Evolutionary conservation across 495 filamentous ascomycete species (phyloP).

Genomic region (Hyphodiscus hymeniophilus): DNA sequence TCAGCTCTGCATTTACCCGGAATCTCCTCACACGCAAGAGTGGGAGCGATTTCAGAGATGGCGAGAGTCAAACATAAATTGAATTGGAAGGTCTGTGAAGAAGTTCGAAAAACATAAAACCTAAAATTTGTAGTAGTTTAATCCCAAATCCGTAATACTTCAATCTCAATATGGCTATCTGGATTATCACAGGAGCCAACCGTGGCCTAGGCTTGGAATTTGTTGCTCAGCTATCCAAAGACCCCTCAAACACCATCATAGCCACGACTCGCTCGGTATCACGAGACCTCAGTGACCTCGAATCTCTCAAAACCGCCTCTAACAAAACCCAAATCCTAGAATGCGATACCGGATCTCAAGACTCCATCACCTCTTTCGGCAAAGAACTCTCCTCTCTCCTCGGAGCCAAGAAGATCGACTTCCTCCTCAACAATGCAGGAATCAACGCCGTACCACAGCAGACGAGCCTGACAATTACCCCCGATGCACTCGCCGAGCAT

Average conservation of each 20-base stretch:
- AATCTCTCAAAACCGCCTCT: conserved; percentile 20
- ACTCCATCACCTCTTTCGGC: conserved; percentile 28
- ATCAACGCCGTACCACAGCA: conserved; percentile 29
- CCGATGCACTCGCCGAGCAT: conserved; percentile 24
- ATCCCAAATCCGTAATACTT: too few species aligned
- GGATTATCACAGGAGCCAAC: conserved; percentile 47
- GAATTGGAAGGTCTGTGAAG: too few species aligned
- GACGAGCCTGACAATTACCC: conserved; percentile 27
- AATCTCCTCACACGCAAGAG: too few species aligned
- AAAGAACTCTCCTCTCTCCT: conserved; percentile 19
- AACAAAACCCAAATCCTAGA: conserved; percentile 32
- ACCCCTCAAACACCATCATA: conserved; percentile 40
- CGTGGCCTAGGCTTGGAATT: conserved; percentile 48
- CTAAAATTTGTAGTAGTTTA: too few species aligned
- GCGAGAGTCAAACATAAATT: too few species aligned
- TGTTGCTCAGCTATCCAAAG: conserved; percentile 39
- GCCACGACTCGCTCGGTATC: conserved; percentile 35
- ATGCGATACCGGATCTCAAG: conserved; percentile 30
- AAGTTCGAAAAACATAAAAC: too few species aligned
- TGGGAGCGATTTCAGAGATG: too few species aligned
- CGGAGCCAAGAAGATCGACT: conserved; percentile 30
- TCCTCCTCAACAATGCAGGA: conserved; percentile 35
- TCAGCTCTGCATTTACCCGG: too few species aligned
- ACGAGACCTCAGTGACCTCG: conserved; percentile 26
- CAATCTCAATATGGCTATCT: conserved; percentile 33